Percentiles rank a stretch among this genome's conserved stretches.
These are phyloP conservation scores for Priceomyces castillae DNA, from an alignment of 805 yeast species.

Conservation along the genomic window DNA sequence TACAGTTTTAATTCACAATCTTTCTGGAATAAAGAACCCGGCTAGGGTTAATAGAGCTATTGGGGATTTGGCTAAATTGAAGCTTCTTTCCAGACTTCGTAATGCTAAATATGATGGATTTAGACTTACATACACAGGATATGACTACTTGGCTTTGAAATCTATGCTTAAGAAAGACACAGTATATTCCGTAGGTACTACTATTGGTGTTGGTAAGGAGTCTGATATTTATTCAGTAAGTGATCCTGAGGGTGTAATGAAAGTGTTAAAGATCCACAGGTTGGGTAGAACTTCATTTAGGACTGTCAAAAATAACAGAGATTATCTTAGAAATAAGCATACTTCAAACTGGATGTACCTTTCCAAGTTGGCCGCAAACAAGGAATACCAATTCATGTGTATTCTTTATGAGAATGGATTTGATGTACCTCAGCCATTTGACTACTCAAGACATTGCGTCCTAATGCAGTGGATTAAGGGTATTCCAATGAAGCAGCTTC, in stretches of 20 bases:
- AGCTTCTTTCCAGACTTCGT: conserved; percentile 70
- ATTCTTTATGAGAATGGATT: conserved; percentile 73
- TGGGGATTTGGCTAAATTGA: conserved; percentile 82
- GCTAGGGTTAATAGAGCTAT: conserved; percentile 78
- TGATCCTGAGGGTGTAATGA: conserved; percentile 57
- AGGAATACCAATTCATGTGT: conserved; percentile 86
- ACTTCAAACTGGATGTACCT: conserved; percentile 91
- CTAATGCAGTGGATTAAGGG: conserved; percentile 91
- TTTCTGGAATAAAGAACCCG: conserved; percentile 72
- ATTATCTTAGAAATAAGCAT: conserved; percentile 72
- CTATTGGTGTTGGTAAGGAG: conserved; percentile 96
- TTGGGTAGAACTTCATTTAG: conserved; percentile 92
- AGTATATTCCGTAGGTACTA: conserved; percentile 74
- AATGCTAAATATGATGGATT: conserved; percentile 96
- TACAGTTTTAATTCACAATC: conserved; percentile 71
- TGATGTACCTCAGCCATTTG: conserved; percentile 84
- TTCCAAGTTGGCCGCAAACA: conserved; percentile 85
- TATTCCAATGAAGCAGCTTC: conserved; percentile 82
- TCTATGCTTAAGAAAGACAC: conserved; percentile 74
- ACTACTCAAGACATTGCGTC: conserved; percentile 86
- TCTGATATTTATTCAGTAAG: conserved; percentile 88
- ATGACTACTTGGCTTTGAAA: conserved; percentile 87
- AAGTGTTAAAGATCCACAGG: conserved; percentile 86
- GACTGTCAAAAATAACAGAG: conserved; percentile 91
- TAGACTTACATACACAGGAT: conserved; percentile 82